Percentiles rank a stretch among this genome's conserved stretches.
Evolutionary conservation across 768 basidiomycete species (phyloP).

Genomic region (Mycena chlorophos): DNA sequence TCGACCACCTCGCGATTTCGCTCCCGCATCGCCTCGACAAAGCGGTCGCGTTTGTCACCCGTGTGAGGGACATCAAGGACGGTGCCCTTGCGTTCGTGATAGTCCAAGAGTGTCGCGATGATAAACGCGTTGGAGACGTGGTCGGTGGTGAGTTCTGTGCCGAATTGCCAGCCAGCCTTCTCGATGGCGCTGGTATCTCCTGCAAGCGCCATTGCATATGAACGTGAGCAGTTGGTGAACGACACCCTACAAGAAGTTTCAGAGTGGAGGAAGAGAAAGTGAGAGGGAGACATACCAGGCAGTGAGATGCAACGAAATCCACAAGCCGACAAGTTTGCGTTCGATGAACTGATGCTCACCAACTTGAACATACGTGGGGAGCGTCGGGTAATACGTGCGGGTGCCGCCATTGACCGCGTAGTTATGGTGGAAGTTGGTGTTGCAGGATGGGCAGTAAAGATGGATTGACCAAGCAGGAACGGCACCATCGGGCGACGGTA

Average conservation of each 20-base stretch:
- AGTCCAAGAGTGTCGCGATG: constrained; percentile 27
- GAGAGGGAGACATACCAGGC: constrained; percentile 19
- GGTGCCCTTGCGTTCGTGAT: constrained; percentile 7
- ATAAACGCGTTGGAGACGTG: constrained; percentile 35
- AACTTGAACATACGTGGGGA: constrained; percentile 26
- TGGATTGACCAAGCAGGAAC: constrained; percentile 27
- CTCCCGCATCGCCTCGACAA: constrained; percentile 27
- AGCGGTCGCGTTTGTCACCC: constrained; percentile 28
- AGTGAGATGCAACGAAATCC: constrained; percentile 23
- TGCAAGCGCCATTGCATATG: constrained; percentile 18
- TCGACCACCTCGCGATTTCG: constrained; percentile 26
- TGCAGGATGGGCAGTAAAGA: constrained; percentile 25
- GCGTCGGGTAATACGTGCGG: constrained; percentile 24
- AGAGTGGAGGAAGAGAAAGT: too few species aligned
- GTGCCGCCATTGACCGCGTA: constrained; percentile 17
- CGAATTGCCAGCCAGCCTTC: constrained; percentile 25
- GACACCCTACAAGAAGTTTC: constrained; percentile 11
- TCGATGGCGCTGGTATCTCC: constrained; percentile 6
- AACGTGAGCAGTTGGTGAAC: constrained; percentile 18
- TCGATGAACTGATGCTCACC: constrained; percentile 31
- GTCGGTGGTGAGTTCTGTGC: constrained; percentile 19
- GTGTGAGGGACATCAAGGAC: constrained; percentile 26
- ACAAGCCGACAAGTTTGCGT: constrained; percentile 15
- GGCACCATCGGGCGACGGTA: constrained; percentile 16
- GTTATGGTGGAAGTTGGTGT: constrained; percentile 26